A percentile compares a stretch with the other conserved stretches of the same genome.
Conservation (phyloP, 495 filamentous ascomycete species). For the Hypoxylon subgilvum region DNA sequence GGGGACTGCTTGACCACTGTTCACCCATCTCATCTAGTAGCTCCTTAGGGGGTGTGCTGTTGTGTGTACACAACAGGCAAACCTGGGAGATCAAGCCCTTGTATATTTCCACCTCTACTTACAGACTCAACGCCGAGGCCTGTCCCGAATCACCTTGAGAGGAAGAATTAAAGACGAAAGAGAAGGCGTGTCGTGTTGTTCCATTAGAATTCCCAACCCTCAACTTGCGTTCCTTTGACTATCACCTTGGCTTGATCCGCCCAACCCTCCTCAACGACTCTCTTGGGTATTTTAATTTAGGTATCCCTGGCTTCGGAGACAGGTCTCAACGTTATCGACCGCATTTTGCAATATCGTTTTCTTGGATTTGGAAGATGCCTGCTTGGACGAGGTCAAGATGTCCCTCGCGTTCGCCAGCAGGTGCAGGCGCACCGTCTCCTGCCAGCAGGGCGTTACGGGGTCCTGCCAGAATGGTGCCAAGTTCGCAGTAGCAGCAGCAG, state of each 20-base stretch:
- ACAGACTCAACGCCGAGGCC: too few species aligned
- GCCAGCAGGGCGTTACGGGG: constrained; percentile 10
- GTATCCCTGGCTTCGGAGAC: constrained; percentile 9
- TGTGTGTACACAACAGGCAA: too few species aligned
- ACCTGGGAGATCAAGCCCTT: too few species aligned
- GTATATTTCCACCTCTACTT: too few species aligned
- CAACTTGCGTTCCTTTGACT: neutral
- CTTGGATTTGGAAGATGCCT: neutral
- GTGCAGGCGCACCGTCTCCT: constrained; percentile 15
- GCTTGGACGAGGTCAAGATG: neutral
- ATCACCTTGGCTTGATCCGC: neutral
- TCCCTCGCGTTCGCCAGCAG: constrained; percentile 15
- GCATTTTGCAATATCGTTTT: neutral
- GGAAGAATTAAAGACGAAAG: too few species aligned
- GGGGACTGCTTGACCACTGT: too few species aligned
- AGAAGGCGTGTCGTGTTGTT: too few species aligned
- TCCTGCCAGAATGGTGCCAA: neutral
- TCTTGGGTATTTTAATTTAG: neutral
- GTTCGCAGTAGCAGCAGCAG: neutral
- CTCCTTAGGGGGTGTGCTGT: too few species aligned
- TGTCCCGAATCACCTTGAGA: too few species aligned
- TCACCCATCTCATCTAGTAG: too few species aligned
- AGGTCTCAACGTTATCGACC: neutral
- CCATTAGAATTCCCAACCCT: too few species aligned
- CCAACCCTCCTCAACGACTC: neutral